Base-by-base conservation (phyloP, 2,329 filamentous ascomycete genomes). In the Curvularia hawaiiensis region DNA sequence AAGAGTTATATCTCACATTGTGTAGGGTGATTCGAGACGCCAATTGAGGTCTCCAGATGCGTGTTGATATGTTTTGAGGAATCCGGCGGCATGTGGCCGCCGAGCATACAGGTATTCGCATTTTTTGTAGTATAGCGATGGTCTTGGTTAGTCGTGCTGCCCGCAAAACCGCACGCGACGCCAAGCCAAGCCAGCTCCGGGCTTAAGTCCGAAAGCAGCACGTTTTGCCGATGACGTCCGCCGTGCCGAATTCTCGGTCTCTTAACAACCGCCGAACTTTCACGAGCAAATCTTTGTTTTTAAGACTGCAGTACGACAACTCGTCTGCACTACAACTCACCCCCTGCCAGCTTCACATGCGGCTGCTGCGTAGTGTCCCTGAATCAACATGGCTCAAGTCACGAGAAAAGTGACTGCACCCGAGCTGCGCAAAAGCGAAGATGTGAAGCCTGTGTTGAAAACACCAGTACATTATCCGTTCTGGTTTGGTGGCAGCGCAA, bases 401-500 rank as follows among this genome's bases (percentile, higher is more conserved):
- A 72, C 67, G 57, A 75, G 72, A 63, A 64, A 70, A 61, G 67
- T 71, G 68, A 70, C 63, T 61, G 59, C 62, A 40, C 59, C 59
- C 10, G 72, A 75, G 58, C 33, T 73, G 64, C 69, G 57, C 58
- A 80, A 80, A 70, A 77, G 71, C 69, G 74, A 79, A 60, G 75
- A 79, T 70, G 72, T 77, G 52, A 75, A 77, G 54, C 35, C 54
- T 26, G 33, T 58, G 14, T 49, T 44, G 65, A 73, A 73, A 52
- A 69, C 74, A 56, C 58, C 71, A 49, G 75, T 82, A 62, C 75
- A 78, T 58, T 83, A 83, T 69, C 81, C 81, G 12, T 78, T 83
- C 65, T 98, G 94, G 95, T 98, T 99, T 77, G 95, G 95, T 63
- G 95, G 95, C 54, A 97, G 91, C 75, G 92, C 94, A 50, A 95